phyloP scores from a whole-genome alignment of 345 rosid genomes.

The Theobroma cacao region DNA sequence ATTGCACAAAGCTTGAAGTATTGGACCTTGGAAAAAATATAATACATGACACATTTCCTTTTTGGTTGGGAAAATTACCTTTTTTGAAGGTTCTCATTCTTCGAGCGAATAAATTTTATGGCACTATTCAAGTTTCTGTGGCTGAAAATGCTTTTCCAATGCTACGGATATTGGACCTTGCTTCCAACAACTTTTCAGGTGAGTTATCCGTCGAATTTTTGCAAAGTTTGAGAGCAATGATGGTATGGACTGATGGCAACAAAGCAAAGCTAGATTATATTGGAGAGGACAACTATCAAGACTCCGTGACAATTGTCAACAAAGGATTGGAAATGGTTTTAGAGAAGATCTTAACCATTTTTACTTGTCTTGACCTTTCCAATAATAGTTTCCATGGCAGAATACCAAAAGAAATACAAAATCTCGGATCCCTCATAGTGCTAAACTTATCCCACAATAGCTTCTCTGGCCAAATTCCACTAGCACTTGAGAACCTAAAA shows the following conservation, averaged over 20 bases:
- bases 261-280: neutral
- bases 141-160: neutral
- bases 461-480: conserved; percentile 7
- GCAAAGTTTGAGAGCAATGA: neutral
- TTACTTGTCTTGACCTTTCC: neutral
- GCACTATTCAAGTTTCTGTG: neutral
- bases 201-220: neutral
- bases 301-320: neutral
- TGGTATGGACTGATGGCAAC: neutral
- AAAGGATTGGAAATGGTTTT: neutral
- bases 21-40: neutral
- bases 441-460: conserved; percentile 14
- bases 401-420: neutral
- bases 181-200: neutral
- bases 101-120: neutral
- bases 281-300: neutral
- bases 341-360: neutral
- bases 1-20: neutral
- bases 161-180: neutral
- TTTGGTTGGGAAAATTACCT: neutral
- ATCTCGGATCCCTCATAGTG: neutral
- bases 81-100: neutral
- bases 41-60: neutral
- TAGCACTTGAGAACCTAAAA: neutral
- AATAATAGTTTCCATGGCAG: neutral